Base-by-base conservation (phyloP, 169 alveolate genomes). In the Plasmodium vivax region DNA sequence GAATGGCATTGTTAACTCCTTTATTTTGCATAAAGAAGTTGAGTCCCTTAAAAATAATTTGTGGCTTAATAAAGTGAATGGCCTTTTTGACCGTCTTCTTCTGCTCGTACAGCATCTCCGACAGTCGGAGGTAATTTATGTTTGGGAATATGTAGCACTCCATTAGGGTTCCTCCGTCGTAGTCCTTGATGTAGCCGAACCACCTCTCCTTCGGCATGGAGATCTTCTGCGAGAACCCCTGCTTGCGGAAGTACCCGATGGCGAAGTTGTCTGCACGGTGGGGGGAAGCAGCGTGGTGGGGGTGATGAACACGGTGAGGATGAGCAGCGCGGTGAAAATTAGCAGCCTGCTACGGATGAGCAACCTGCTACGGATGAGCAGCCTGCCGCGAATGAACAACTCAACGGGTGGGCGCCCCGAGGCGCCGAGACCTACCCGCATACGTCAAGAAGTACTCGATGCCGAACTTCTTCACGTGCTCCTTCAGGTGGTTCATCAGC, bases 91-190 rank as follows among this genome's bases (percentile, higher is more conserved):
- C 97, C 2, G 98, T 97, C 58, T 97, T 97, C 95, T 98, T 98
- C 94, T 99, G 99, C 84, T 97, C 96, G 93, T 97, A 96, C 51
- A 99, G 96, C 96, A 98, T 96, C 58, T 97, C 98, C 1, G 99
- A 97, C 43, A 99, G 96, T 83, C 98, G 96, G 16, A 96, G 96
- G 91, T 99, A 99, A 95, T 99, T 98, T 72, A 99, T 98, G 58
- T 97, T 97, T 30, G 98, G 98, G 75, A 98, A 97, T 3, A 99
- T 97, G 80, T 98, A 97, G 96, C 99, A 99, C 75, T 99, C 99
- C 99, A 99, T 99, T 74, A 99, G 95, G n/a, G 99, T 99, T n/a
- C 99, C 99, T 41, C 99, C 99, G 93, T 98, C 99, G 96, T 99
- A 99, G 93, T 99, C 99, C 94, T 99, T 99, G 68, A 99, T 99